Conservation (phyloP, 495 filamentous ascomycete species). For the Recurvomyces mirabilis region DNA sequence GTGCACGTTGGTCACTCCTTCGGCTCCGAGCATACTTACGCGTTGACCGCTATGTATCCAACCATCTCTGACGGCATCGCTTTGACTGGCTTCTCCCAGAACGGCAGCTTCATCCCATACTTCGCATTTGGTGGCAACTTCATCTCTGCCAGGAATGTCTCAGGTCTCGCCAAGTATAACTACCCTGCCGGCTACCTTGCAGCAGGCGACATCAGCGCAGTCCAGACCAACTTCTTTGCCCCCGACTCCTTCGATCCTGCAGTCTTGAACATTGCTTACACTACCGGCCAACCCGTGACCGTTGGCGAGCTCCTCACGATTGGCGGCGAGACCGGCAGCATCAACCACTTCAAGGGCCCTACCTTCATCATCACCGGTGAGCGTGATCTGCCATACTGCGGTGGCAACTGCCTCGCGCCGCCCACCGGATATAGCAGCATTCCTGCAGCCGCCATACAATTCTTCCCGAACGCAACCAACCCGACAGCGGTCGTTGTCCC, state of each 20-base stretch:
- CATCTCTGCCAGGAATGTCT: conserved; percentile 36
- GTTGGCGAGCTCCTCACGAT: conserved; percentile 25
- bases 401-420: conserved; percentile 24
- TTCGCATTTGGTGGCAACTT: conserved; percentile 38
- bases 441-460: conserved; percentile 2
- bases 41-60: conserved; percentile 39
- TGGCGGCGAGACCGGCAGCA: conserved; percentile 10
- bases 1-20: conserved; percentile 49
- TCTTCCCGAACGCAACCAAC: conserved; percentile 17
- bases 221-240: conserved; percentile 35
- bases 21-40: conserved; percentile 38
- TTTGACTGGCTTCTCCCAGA: conserved; percentile 46
- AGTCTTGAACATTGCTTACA: conserved; percentile 27
- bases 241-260: conserved; percentile 38
- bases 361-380: conserved; percentile 23
- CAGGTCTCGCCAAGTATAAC: conserved; percentile 25
- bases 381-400: conserved; percentile 24
- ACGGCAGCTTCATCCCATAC: conserved; percentile 26
- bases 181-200: conserved; percentile 39
- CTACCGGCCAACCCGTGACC: conserved; percentile 19
- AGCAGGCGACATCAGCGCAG: conserved; percentile 8
- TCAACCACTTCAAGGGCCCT: conserved; percentile 20
- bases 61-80: conserved; percentile 44
- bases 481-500: conserved; percentile 11
- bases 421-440: conserved; percentile 16